A percentile compares a stretch with the other conserved stretches of the same genome.
These are phyloP conservation scores for Acanthamoeba lenticulata DNA, from an alignment of 208 protist species.

Conservation along the genomic window DNA sequence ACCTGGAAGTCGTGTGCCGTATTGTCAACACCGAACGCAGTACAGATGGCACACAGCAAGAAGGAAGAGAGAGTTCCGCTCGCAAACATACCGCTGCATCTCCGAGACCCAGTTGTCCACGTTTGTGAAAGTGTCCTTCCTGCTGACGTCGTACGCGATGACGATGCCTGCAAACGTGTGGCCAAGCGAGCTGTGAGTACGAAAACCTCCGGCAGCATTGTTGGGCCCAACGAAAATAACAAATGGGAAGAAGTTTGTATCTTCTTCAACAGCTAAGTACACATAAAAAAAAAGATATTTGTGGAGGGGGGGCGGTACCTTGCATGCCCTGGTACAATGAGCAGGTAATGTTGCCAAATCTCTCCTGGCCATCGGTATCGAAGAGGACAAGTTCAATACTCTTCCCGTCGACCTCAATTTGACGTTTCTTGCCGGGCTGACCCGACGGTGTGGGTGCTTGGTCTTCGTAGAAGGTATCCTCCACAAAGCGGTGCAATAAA, in stretches of 20 bases:
- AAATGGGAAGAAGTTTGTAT: too few species aligned
- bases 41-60: neutral
- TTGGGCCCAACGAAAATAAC: too few species aligned
- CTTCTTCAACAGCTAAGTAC: too few species aligned
- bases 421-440: slow-evolving; percentile 96
- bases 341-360: slow-evolving; percentile 54
- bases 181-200: too few species aligned
- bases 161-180: neutral
- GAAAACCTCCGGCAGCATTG: too few species aligned
- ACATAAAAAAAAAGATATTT: too few species aligned
- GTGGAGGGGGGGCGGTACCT: neutral
- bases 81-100: neutral
- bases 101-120: slow-evolving; percentile 28
- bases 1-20: too few species aligned
- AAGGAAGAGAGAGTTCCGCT: neutral
- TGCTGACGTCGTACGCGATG: slow-evolving; percentile 42
- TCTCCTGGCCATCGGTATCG: slow-evolving; percentile 54
- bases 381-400: slow-evolving; percentile 95
- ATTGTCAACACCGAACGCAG: too few species aligned
- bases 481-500: slow-evolving; percentile 13
- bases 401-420: slow-evolving; percentile 95
- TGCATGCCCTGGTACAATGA: slow-evolving; percentile 52
- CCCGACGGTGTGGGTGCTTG: slow-evolving; percentile 76
- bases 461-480: slow-evolving; percentile 23
- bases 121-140: neutral